Evolutionary conservation across 345 rosid genomes (phyloP).

Genomic region (Triadica sebifera): DNA sequence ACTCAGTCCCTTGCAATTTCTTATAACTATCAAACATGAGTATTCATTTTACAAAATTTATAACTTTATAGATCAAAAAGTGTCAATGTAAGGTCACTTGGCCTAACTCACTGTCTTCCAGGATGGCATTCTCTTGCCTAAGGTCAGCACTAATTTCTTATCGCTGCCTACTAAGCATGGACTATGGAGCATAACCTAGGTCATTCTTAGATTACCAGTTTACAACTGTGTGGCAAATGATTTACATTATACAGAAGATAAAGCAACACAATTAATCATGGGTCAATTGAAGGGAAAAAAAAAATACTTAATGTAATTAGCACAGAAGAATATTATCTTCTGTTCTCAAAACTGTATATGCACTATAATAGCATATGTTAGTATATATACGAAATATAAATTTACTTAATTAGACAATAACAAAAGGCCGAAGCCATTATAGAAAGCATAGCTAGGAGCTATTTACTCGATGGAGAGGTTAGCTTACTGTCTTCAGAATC

Average conservation of each 20-base stretch:
- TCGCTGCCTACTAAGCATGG: too few species aligned
- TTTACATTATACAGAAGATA: not conserved
- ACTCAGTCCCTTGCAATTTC: too few species aligned
- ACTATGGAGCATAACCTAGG: not conserved
- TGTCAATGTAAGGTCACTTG: too few species aligned
- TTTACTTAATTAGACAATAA: not conserved
- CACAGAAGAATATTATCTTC: not conserved
- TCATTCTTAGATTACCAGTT: not conserved
- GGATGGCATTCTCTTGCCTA: too few species aligned
- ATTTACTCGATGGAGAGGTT: constrained; percentile 66
- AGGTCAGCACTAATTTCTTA: too few species aligned
- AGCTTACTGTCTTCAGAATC: constrained; percentile 73
- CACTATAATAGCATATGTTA: not conserved
- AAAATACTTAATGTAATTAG: not conserved
- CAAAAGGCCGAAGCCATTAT: not conserved
- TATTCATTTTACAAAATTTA: too few species aligned
- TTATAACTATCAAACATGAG: too few species aligned
- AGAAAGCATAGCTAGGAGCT: constrained; percentile 10
- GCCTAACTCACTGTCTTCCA: too few species aligned
- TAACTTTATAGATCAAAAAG: too few species aligned
- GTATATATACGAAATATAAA: constrained; percentile 5
- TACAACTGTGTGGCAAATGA: too few species aligned
- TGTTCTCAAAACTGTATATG: not conserved
- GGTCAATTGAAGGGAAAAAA: not conserved
- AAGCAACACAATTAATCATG: not conserved